These are phyloP conservation scores for Fraxinus paxiana DNA, from an alignment of 305 asterid genomes.

Conservation along the genomic window DNA sequence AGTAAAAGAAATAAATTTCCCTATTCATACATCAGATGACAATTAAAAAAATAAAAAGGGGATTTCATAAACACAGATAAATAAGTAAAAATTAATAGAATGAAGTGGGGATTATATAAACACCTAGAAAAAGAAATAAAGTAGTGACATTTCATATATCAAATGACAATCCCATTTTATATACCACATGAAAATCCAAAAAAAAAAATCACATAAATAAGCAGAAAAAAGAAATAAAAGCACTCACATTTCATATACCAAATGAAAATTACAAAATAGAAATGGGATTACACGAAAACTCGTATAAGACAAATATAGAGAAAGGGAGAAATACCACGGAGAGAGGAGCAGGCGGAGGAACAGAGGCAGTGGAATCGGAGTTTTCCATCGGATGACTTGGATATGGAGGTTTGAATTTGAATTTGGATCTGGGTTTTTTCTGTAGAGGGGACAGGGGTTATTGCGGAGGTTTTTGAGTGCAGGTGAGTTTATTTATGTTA, in stretches of 20 bases:
- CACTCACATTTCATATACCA: neutral
- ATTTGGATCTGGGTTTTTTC: conserved; percentile 23
- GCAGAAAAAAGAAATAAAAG: neutral
- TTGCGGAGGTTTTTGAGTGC: neutral
- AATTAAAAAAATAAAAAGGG: neutral
- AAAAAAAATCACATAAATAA: neutral
- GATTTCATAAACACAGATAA: neutral
- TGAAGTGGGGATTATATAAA: neutral
- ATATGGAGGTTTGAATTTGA: conserved; percentile 18
- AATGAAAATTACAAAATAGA: neutral
- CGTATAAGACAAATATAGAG: neutral
- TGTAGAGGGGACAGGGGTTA: neutral
- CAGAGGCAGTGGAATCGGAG: conserved; percentile 40
- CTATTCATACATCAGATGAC: neutral
- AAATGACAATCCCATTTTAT: neutral
- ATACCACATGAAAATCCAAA: neutral
- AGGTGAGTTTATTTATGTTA: neutral
- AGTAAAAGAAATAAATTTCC: neutral
- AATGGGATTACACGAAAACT: neutral
- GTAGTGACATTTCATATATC: neutral
- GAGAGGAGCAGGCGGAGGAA: conserved; percentile 38
- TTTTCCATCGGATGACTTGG: conserved; percentile 43
- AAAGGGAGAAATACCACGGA: conserved; percentile 29
- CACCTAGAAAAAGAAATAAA: neutral
- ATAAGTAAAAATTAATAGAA: neutral